A percentile compares a stretch with the other conserved stretches of the same genome.
phyloP scores from a whole-genome alignment of 352 stramenopile genomes.

The Aphanomyces invadans region DNA sequence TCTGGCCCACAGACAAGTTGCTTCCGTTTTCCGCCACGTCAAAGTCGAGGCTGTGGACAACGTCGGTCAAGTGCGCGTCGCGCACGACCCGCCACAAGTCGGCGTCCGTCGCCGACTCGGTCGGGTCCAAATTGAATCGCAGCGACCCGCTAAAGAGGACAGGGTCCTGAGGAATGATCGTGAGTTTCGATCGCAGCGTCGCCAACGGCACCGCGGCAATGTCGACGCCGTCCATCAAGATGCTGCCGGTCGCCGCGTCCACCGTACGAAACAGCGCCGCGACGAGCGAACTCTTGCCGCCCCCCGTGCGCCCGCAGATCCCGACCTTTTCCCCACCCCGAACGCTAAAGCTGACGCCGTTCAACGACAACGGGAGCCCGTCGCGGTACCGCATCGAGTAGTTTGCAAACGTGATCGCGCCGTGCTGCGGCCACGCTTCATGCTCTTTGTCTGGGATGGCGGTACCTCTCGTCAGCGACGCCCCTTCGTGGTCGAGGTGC shows the following conservation, averaged over 20 bases:
- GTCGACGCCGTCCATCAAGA: slow-evolving; percentile 90
- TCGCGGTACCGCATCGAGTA: slow-evolving; percentile 51
- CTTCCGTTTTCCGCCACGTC: slow-evolving; percentile 56
- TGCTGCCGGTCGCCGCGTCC: slow-evolving; percentile 42
- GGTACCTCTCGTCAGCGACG: too few relatives aligned
- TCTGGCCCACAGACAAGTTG: slow-evolving; percentile 84
- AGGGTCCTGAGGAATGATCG: slow-evolving; percentile 76
- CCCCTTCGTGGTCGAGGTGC: slow-evolving; percentile 35
- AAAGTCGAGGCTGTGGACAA: slow-evolving; percentile 30
- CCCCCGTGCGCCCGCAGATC: slow-evolving; percentile 43
- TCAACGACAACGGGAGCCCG: slow-evolving; percentile 13
- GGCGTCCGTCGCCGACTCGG: slow-evolving; percentile 52
- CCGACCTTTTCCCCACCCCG: slow-evolving; percentile 21
- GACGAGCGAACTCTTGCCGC: slow-evolving; percentile 58
- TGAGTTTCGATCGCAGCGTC: slow-evolving; percentile 56
- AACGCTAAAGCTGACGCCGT: slow-evolving; percentile 15
- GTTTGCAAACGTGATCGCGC: slow-evolving; percentile 56
- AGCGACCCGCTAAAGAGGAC: slow-evolving; percentile 66
- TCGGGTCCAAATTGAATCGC: slow-evolving; percentile 74
- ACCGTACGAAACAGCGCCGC: slow-evolving; percentile 25
- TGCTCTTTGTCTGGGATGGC: not conserved
- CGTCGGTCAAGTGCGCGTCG: slow-evolving; percentile 78
- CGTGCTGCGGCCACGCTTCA: slow-evolving; percentile 47
- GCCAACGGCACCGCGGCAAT: slow-evolving; percentile 52
- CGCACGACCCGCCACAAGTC: slow-evolving; percentile 85